Conservation (phyloP, 2,329 filamentous ascomycete genomes). For the Colletotrichum liaoningense region DNA sequence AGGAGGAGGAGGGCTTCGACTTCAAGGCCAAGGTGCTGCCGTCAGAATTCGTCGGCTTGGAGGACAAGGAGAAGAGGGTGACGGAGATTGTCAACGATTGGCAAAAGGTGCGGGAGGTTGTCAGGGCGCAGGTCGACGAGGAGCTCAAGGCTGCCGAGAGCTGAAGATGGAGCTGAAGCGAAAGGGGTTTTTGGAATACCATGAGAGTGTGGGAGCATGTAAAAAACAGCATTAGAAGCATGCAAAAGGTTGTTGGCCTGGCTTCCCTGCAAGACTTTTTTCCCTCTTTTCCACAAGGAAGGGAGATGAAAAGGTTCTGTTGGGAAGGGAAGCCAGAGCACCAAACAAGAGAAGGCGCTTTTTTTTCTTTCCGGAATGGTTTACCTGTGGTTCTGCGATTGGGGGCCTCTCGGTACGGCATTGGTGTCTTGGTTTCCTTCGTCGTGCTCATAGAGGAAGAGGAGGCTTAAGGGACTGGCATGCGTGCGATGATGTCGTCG, state of each 20-base stretch:
- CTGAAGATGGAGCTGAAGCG: slow-evolving; percentile 25
- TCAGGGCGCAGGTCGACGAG: slow-evolving; percentile 78
- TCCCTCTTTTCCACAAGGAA: not conserved
- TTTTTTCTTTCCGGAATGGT: not conserved
- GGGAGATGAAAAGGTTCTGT: too few relatives aligned
- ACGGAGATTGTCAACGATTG: slow-evolving; percentile 77
- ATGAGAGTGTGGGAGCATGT: not conserved
- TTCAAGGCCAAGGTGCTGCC: slow-evolving; percentile 83
- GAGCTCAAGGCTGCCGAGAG: slow-evolving; percentile 56
- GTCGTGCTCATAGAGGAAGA: not conserved
- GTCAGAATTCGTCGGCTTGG: slow-evolving; percentile 82
- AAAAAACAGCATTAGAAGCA: not conserved
- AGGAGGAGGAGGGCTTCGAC: slow-evolving; percentile 76
- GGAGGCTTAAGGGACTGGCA: not conserved
- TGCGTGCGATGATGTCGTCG: not conserved
- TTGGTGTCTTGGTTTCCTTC: slow-evolving; percentile 1
- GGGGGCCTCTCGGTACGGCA: not conserved
- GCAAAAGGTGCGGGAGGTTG: slow-evolving; percentile 79
- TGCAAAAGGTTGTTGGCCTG: not conserved
- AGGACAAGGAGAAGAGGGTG: slow-evolving; percentile 80
- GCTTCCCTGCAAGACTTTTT: not conserved
- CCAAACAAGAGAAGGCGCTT: slow-evolving; percentile 2
- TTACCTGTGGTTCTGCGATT: not conserved
- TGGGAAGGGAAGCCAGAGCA: not conserved
- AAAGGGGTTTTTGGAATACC: not conserved